Percentiles rank a stretch among this genome's conserved stretches.
phyloP scores from a whole-genome alignment of 2,329 filamentous ascomycete genomes.

The Venturia nashicola region DNA sequence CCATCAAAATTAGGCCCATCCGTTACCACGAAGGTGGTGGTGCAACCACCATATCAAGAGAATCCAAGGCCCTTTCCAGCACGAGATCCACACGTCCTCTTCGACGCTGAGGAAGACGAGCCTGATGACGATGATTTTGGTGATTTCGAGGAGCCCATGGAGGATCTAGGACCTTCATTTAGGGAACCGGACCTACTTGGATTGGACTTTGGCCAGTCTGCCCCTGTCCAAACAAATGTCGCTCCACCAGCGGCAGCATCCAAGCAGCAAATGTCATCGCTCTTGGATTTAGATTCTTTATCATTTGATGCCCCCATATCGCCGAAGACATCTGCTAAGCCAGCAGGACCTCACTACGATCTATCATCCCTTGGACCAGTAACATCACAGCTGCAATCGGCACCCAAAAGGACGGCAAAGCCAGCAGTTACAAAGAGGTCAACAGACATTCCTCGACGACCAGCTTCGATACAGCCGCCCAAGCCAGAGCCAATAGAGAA shows the following conservation, averaged over 20 bases:
- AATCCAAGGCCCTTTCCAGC: constrained; percentile 9
- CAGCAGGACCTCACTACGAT: background rate
- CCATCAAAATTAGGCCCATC: background rate
- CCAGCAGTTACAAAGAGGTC: background rate
- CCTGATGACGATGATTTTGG: constrained; percentile 19
- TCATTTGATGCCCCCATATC: background rate
- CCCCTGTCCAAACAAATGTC: background rate
- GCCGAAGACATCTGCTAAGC: background rate
- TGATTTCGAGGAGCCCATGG: constrained; percentile 23
- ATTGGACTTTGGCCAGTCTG: background rate
- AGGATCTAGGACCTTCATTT: constrained; percentile 18
- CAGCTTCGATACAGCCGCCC: background rate
- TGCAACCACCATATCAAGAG: background rate
- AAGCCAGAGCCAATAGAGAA: constrained; percentile 4
- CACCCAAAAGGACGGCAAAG: background rate
- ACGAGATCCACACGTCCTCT: constrained; percentile 25
- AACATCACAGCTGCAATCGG: background rate
- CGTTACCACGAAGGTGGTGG: background rate
- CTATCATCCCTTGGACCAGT: background rate
- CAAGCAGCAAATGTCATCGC: background rate
- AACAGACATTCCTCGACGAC: background rate
- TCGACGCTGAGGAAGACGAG: constrained; percentile 23
- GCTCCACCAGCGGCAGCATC: background rate
- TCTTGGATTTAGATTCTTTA: background rate
- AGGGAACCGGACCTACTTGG: background rate